Percentiles rank a stretch among this genome's conserved stretches.
These are phyloP conservation scores for Geranium incanum DNA, from an alignment of 441 rosid genomes.

Conservation along the genomic window DNA sequence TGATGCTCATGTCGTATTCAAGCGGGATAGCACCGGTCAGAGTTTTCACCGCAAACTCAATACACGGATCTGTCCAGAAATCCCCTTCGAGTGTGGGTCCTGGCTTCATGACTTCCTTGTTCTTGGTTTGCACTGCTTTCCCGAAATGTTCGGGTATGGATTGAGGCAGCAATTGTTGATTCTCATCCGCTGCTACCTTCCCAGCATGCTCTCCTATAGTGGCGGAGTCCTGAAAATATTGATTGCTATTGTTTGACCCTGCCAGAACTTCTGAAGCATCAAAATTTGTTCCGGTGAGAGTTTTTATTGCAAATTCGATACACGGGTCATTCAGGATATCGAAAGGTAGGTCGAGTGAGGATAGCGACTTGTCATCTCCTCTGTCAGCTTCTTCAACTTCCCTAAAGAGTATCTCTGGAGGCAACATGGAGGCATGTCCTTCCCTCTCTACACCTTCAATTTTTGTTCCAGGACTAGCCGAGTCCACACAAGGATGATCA, in stretches of 20 bases:
- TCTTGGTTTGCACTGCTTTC: too few species aligned
- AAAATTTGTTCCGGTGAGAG: slow-evolving; percentile 66
- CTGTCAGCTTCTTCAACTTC: not conserved
- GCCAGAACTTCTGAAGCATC: slow-evolving; percentile 33
- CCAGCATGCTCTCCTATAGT: too few species aligned
- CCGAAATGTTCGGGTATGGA: slow-evolving; percentile 10
- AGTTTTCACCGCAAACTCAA: slow-evolving; percentile 86
- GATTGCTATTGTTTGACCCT: slow-evolving; percentile 31
- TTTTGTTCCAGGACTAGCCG: slow-evolving; percentile 22
- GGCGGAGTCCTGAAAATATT: not conserved
- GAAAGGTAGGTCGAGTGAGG: slow-evolving; percentile 43
- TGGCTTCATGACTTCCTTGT: slow-evolving; percentile 18
- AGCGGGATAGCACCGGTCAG: slow-evolving; percentile 74
- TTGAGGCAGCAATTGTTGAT: slow-evolving; percentile 17
- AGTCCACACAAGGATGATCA: slow-evolving; percentile 20
- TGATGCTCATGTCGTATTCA: slow-evolving; percentile 33
- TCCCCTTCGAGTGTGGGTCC: slow-evolving; percentile 32
- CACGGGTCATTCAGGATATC: slow-evolving; percentile 87
- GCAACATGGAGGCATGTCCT: slow-evolving; percentile 9
- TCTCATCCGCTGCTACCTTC: not conserved
- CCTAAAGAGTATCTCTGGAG: not conserved
- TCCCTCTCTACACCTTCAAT: slow-evolving; percentile 14
- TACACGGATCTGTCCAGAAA: slow-evolving; percentile 84
- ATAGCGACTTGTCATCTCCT: slow-evolving; percentile 25
- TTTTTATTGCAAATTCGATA: slow-evolving; percentile 92